Percentiles rank a stretch among this genome's conserved stretches.
Conservation (phyloP, 2,329 filamentous ascomycete genomes). For the Blastomyces gilchristii region DNA sequence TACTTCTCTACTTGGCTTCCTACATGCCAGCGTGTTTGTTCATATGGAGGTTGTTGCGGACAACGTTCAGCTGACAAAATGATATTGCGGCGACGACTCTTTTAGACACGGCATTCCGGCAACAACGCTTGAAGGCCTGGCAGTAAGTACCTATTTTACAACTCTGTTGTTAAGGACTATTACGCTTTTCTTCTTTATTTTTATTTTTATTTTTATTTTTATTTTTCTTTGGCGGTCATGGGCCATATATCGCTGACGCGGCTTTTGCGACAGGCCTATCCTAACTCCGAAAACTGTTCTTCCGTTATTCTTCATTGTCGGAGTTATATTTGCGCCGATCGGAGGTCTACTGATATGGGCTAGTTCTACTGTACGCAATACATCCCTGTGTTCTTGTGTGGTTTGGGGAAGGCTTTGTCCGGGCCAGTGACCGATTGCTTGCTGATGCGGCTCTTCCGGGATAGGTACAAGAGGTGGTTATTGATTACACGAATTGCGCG, state of each 20-base stretch:
- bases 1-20: conserved; percentile 6
- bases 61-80: conserved; percentile 4
- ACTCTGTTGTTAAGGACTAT: neutral
- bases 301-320: conserved; percentile 82
- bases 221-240: neutral
- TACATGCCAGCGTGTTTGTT: neutral
- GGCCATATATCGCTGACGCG: conserved; percentile 5
- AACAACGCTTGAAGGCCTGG: conserved; percentile 97
- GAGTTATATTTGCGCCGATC: conserved; percentile 86
- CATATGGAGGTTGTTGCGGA: neutral
- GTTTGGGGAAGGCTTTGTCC: neutral
- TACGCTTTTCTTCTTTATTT: too few relatives aligned
- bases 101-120: conserved; percentile 86
- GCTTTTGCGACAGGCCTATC: conserved; percentile 57
- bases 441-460: conserved; percentile 10
- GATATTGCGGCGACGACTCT: neutral
- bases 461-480: conserved; percentile 77
- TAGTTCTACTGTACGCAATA: conserved; percentile 56
- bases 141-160: conserved; percentile 54
- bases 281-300: conserved; percentile 88
- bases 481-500: conserved; percentile 80
- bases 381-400: neutral
- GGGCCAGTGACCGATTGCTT: neutral
- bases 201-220: too few relatives aligned
- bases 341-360: conserved; percentile 79